phyloP scores from a whole-genome alignment of 2,329 filamentous ascomycete genomes.

The Ascosphaera apis region DNA sequence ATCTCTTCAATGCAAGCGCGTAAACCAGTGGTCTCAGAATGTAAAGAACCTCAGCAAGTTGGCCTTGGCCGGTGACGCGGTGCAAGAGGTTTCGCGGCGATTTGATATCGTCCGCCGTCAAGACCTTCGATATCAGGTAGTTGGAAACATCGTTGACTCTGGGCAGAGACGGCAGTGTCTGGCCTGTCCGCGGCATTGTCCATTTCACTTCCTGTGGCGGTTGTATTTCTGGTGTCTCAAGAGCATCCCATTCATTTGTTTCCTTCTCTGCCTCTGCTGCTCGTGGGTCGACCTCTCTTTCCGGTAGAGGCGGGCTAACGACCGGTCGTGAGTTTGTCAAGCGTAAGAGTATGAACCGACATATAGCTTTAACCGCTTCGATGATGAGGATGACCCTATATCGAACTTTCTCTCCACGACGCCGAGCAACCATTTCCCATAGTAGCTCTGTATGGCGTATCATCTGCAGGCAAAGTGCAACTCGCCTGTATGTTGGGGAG shows the following conservation, averaged over 20 bases:
- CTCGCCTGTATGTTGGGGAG: conserved; percentile 50
- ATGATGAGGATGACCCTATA: conserved; percentile 76
- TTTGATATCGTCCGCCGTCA: conserved; percentile 93
- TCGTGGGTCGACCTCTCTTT: conserved; percentile 55
- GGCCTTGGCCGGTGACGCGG: conserved; percentile 45
- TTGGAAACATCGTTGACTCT: conserved; percentile 59
- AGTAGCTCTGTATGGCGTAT: conserved; percentile 86
- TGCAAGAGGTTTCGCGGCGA: conserved; percentile 72
- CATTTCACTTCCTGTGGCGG: conserved; percentile 32
- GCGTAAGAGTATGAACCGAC: conserved; percentile 54
- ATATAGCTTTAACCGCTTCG: conserved; percentile 69
- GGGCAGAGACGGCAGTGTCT: conserved; percentile 64
- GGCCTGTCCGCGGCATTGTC: conserved; percentile 84
- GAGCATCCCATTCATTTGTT: conserved; percentile 26
- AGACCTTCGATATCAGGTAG: conserved; percentile 71
- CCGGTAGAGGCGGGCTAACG: conserved; percentile 62
- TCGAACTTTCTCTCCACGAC: conserved; percentile 51
- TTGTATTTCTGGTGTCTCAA: too few species aligned
- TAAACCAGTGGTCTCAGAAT: conserved; percentile 77
- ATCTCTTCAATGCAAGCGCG: conserved; percentile 56
- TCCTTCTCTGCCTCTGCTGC: conserved; percentile 29
- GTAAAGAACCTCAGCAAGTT: conserved; percentile 72
- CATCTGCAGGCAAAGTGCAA: conserved; percentile 65
- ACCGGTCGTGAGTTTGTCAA: conserved; percentile 66
- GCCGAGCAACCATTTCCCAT: conserved; percentile 93